These are phyloP conservation scores for Aureobasidium sp. DNA, from an alignment of 2,329 filamentous ascomycete species.

Conservation along the genomic window DNA sequence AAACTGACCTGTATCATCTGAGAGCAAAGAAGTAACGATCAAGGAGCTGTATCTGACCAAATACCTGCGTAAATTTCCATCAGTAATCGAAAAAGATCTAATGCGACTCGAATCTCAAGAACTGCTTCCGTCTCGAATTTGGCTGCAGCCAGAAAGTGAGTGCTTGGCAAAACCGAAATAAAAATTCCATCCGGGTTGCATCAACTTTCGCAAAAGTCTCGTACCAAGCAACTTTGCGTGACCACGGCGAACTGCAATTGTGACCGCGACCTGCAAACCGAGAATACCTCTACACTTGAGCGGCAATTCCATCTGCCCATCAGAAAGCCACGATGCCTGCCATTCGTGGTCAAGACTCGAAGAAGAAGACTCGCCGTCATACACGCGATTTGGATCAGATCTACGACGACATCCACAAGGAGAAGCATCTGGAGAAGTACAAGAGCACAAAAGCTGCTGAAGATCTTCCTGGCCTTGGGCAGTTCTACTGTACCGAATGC, in stretches of 20 bases:
- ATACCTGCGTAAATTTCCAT: neutral
- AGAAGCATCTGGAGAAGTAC: conserved; percentile 73
- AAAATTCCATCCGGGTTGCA: neutral
- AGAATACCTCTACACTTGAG: neutral
- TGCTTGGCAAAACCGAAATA: neutral
- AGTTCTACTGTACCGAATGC: conserved; percentile 85
- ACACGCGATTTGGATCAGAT: conserved; percentile 87
- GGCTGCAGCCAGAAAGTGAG: neutral
- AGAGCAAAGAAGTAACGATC: neutral
- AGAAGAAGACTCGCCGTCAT: conserved; percentile 42
- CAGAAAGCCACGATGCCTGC: conserved; percentile 37
- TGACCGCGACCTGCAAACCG: neutral
- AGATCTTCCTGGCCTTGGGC: conserved; percentile 79
- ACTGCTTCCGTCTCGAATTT: neutral
- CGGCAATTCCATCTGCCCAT: neutral
- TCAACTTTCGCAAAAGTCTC: neutral
- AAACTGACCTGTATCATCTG: neutral
- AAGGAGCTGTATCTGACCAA: neutral
- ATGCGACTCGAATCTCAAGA: neutral
- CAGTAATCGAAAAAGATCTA: neutral
- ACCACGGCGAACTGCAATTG: neutral
- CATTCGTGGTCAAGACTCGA: conserved; percentile 42
- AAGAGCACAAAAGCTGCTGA: conserved; percentile 72
- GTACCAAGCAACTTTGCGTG: neutral
- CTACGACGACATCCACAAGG: conserved; percentile 68